Conservation (phyloP, 2,329 filamentous ascomycete genomes). For the Endoconidiophora polonica region DNA sequence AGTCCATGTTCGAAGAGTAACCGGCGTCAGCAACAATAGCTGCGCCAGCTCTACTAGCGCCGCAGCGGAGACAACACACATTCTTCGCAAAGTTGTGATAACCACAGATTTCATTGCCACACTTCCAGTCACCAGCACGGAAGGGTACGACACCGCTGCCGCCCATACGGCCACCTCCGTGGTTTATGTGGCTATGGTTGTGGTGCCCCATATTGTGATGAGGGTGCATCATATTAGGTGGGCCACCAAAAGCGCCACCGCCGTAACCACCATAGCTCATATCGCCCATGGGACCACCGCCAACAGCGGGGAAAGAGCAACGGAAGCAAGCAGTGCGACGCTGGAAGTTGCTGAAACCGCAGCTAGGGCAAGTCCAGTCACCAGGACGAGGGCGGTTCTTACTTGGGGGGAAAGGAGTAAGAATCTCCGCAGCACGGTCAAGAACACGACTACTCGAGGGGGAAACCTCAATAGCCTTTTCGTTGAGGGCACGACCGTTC, state of each 20-base stretch:
- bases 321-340: slow-evolving; percentile 96
- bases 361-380: slow-evolving; percentile 98
- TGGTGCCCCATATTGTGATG: slow-evolving; percentile 29
- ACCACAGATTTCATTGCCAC: slow-evolving; percentile 87
- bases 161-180: slow-evolving; percentile 54
- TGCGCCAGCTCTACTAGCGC: slow-evolving; percentile 82
- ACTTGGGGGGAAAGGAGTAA: slow-evolving; percentile 93
- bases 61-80: slow-evolving; percentile 89
- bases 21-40: slow-evolving; percentile 89
- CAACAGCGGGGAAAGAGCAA: slow-evolving; percentile 94
- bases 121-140: slow-evolving; percentile 98
- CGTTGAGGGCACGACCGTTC: slow-evolving; percentile 94
- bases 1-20: slow-evolving; percentile 81
- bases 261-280: slow-evolving; percentile 47
- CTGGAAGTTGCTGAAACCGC: slow-evolving; percentile 98
- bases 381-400: slow-evolving; percentile 95
- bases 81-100: slow-evolving; percentile 99
- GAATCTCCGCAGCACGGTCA: slow-evolving; percentile 85
- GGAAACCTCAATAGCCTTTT: slow-evolving; percentile 97
- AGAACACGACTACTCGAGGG: slow-evolving; percentile 93
- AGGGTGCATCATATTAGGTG: slow-evolving; percentile 52
- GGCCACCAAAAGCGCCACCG: slow-evolving; percentile 46
- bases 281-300: slow-evolving; percentile 49
- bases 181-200: slow-evolving; percentile 32
- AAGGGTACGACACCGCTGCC: slow-evolving; percentile 82